Base-by-base conservation (phyloP, 305 asterid species). In the Petunia hybrid region DNA sequence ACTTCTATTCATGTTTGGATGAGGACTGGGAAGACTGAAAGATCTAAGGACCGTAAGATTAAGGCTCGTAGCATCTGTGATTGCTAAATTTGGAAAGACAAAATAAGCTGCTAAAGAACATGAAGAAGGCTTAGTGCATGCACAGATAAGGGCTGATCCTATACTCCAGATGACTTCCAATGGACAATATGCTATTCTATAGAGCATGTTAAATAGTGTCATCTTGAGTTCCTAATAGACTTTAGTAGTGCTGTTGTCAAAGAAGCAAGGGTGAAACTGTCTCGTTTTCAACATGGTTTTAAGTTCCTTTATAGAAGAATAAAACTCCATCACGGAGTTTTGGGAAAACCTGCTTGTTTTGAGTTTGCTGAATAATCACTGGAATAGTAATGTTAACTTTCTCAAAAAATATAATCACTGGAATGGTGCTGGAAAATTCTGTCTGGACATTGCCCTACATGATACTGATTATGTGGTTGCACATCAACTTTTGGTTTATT, bases 391-490 rank as follows among this genome's bases (percentile, higher is more conserved):
- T 22, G 31, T 22, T 22, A 22, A 22, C 31, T 22, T 22, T 22
- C 31, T 22, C 31, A 22, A 22, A 22, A 22, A 22, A 22, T 22
- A 60, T 51, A 51, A 9, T 51, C 57, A 51, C 39, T 60, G 10
- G 59, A 10, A 53, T 7, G 22, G 12, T 22, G 65, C 35, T 22
- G 35, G 65, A 12, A 60, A 31, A 22, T 60, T 60, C 65, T 60
- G 9, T 1, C 65, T 10, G 4, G 39, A 31, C 5, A 39, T 2
- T 51, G 57, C 57, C 10, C 13, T 51, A 10, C 57, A 51, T 51
- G 57, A 3, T 51, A 51, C 75, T 69, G 10, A 53, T 31, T 71
- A 71, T 31, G 61, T 46, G 77, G 61, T 46, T 46, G 41, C 42
- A 51, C 41, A 2, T 46, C 36, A 36, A 8, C 0, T 48, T 35